Conservation (phyloP, 2,329 filamentous ascomycete genomes). For the Epichloe festucae region DNA sequence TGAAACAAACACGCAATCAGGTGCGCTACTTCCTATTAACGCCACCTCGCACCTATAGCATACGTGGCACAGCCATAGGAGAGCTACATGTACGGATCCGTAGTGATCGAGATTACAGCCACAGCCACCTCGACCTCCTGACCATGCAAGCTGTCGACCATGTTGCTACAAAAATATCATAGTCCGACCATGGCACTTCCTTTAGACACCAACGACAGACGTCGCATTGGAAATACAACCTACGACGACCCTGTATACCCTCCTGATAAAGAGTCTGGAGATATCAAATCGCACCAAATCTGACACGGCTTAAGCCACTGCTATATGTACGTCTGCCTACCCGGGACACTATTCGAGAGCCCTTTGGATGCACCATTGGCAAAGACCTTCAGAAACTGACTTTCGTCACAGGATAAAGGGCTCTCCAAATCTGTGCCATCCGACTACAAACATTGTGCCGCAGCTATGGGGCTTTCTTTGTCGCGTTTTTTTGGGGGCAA, state of each 20-base stretch:
- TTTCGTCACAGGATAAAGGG: neutral
- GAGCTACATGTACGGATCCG: no score
- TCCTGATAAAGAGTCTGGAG: neutral
- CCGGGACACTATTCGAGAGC: neutral
- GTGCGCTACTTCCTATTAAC: neutral
- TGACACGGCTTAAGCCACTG: neutral
- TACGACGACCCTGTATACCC: neutral
- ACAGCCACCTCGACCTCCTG: neutral
- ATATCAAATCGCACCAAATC: neutral
- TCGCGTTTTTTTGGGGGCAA: slow-evolving; percentile 32
- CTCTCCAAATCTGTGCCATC: neutral
- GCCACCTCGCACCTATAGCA: neutral
- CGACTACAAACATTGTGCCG: neutral
- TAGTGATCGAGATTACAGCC: neutral
- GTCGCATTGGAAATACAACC: no score
- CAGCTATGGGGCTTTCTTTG: slow-evolving; percentile 34
- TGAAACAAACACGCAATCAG: neutral
- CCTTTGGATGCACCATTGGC: neutral
- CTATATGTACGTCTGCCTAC: neutral
- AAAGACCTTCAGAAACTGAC: neutral
- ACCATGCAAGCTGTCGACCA: neutral
- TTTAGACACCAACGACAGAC: neutral
- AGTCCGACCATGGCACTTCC: neutral
- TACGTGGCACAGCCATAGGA: neutral
- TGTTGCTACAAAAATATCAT: neutral